phyloP scores from a whole-genome alignment of 208 protist species.

The Trypanosomatidae sp. region DNA sequence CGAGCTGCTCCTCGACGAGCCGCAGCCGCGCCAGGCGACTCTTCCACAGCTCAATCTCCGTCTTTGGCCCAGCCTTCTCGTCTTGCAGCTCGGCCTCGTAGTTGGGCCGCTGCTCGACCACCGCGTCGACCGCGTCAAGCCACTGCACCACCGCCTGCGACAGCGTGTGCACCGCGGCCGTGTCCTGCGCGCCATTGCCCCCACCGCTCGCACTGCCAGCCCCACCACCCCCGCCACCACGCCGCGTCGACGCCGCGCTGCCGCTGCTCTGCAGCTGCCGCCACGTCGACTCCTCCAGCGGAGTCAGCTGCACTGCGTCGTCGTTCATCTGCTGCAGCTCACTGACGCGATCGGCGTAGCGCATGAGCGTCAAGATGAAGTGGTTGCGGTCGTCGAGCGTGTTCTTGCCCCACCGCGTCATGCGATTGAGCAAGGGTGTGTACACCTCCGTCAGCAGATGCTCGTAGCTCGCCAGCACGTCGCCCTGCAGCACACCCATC shows the following conservation, averaged over 20 bases:
- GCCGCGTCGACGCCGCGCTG: slow-evolving; percentile 1
- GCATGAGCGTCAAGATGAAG: slow-evolving; percentile 75
- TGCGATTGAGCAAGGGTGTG: slow-evolving; percentile 78
- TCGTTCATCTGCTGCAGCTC: slow-evolving; percentile 84
- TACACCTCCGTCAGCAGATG: slow-evolving; percentile 87
- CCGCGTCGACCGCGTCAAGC: slow-evolving; percentile 50
- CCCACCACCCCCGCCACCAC: background rate
- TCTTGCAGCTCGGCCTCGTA: slow-evolving; percentile 85
- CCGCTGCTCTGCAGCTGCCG: slow-evolving; percentile 58
- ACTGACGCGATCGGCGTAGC: slow-evolving; percentile 80
- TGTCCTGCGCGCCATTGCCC: slow-evolving; percentile 71
- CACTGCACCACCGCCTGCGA: slow-evolving; percentile 57
- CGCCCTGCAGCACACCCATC: slow-evolving; percentile 76
- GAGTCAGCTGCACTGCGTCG: slow-evolving; percentile 30
- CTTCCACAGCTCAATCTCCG: slow-evolving; percentile 93
- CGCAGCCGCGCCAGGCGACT: slow-evolving; percentile 86
- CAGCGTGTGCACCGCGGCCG: slow-evolving; percentile 46
- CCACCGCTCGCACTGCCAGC: slow-evolving; percentile 59
- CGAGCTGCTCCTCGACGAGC: slow-evolving; percentile 85
- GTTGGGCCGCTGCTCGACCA: slow-evolving; percentile 64
- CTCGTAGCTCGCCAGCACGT: slow-evolving; percentile 77
- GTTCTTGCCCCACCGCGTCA: slow-evolving; percentile 82
- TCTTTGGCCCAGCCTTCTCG: slow-evolving; percentile 85
- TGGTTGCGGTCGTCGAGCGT: slow-evolving; percentile 64
- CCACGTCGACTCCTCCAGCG: slow-evolving; percentile 63